Base-by-base conservation (phyloP, 2,329 filamentous ascomycete genomes). In the Peltaster fructicola region DNA sequence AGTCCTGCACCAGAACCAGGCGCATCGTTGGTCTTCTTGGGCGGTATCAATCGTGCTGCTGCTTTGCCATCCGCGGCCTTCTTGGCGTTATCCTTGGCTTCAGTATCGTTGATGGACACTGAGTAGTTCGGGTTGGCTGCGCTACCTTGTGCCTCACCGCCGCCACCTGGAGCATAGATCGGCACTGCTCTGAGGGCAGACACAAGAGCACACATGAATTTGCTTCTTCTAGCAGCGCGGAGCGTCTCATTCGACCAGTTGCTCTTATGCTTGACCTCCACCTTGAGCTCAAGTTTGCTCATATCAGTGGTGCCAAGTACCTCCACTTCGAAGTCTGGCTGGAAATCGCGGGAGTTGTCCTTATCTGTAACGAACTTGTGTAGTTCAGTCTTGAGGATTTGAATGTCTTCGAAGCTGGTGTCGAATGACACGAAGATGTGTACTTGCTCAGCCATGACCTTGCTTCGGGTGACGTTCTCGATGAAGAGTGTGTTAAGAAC, bases 131-230 rank as follows among this genome's bases (percentile, higher is more conserved):
- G 84, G 51, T 90, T 88, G n/a, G 57, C 57, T 15, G 53, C 51
- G 33, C 60, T 62, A 15, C 62, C 68, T 5, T 77, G 65, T 19
- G 65, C 68, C 30, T 65, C 58, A 32, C 55, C 57, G 28, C 73
- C 78, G 30, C 76, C 82, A 19, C 75, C 82, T 28, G 85, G 85
- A 11, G 60, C 71, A 39, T 80, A 66, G 44, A 98, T 85, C 7
- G 84, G 85, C 10, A 98, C 65, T 54, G 75, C 82, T 53, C 81
- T 78, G 30, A 93, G 57, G 3, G 85, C 82, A 6, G 82, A 53
- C 4, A 88, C 73, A 30, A 98, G 60, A 1, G 88, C 88, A 45
- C 84, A 92, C 72, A 95, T 91, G 56, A 98, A 95, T 53, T 92
- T 95, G 48, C 78, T 90, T 32, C 85, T 73, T 25, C 84, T 72